Percentiles rank a stretch among this genome's conserved stretches.
phyloP scores from a whole-genome alignment of 352 stramenopile species.

The Pelagophyceae sp. region DNA sequence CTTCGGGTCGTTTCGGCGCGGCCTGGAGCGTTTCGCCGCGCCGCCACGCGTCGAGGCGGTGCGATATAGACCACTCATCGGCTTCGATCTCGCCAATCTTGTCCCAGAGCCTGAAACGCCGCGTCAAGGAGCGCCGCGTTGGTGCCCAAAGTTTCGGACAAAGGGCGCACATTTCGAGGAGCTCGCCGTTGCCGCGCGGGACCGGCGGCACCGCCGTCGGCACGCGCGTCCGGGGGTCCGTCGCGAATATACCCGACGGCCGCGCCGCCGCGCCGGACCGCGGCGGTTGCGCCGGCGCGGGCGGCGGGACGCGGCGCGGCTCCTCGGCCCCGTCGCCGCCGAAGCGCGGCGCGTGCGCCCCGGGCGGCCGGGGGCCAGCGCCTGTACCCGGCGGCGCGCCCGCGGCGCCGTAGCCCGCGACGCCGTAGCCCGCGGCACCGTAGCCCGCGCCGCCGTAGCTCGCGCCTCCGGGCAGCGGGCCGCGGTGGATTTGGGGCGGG shows the following conservation, averaged over 20 bases:
- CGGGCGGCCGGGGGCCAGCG: no score
- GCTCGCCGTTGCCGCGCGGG: background rate
- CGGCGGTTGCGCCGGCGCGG: background rate
- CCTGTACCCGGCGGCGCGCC: background rate
- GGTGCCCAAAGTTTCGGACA: no score
- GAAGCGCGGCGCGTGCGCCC: background rate
- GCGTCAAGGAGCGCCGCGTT: no score
- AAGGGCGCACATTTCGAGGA: no score
- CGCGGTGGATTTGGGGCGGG: background rate
- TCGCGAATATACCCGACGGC: background rate
- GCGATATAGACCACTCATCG: background rate
- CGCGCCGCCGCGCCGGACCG: background rate
- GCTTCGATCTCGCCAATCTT: conserved; percentile 10
- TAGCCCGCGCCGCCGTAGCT: background rate
- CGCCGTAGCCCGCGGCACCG: background rate
- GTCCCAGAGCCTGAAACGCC: conserved; percentile 6
- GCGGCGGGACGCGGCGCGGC: background rate
- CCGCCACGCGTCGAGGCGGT: background rate
- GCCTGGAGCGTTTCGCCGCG: background rate
- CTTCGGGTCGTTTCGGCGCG: background rate
- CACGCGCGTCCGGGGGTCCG: background rate
- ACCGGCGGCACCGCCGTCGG: background rate
- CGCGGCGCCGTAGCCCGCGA: background rate
- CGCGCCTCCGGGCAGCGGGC: background rate
- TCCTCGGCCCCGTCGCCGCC: background rate